Evolutionary conservation across 805 yeast species (phyloP).

Genomic region (Lipomyces spencermartinsiae): DNA sequence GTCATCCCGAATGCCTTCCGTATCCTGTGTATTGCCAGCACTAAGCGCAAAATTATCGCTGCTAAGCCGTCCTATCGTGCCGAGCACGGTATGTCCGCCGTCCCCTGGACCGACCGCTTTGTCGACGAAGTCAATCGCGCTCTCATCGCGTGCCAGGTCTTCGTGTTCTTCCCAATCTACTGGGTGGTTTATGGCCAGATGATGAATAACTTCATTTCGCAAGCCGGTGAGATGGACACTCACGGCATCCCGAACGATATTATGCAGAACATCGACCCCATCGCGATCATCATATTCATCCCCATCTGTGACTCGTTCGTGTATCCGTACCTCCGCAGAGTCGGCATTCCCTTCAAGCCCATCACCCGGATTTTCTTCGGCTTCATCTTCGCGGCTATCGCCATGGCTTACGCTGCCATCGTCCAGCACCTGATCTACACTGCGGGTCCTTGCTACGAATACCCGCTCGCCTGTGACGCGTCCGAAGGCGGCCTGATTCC

Average conservation of each 20-base stretch:
- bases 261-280: conserved; percentile 75
- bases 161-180: conserved; percentile 71
- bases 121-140: conserved; percentile 76
- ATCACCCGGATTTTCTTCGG: conserved; percentile 75
- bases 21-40: conserved; percentile 52
- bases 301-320: conserved; percentile 70
- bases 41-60: conserved; percentile 55
- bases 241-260: conserved; percentile 84
- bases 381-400: conserved; percentile 64
- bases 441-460: conserved; percentile 75
- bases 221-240: conserved; percentile 74
- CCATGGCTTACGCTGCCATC: conserved; percentile 80
- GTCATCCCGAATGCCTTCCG: conserved; percentile 62
- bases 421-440: conserved; percentile 72
- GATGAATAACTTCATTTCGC: conserved; percentile 73
- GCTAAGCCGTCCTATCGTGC: conserved; percentile 66
- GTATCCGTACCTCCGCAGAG: conserved; percentile 59
- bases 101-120: conserved; percentile 68
- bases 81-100: conserved; percentile 48
- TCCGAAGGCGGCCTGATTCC: conserved; percentile 50
- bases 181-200: conserved; percentile 79
- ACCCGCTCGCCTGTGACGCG: conserved; percentile 62
- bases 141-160: conserved; percentile 73
- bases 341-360: conserved; percentile 65
- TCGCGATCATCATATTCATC: conserved; percentile 76